Conservation (phyloP, 2,329 filamentous ascomycete species). For the Aureobasidium melanogenum region DNA sequence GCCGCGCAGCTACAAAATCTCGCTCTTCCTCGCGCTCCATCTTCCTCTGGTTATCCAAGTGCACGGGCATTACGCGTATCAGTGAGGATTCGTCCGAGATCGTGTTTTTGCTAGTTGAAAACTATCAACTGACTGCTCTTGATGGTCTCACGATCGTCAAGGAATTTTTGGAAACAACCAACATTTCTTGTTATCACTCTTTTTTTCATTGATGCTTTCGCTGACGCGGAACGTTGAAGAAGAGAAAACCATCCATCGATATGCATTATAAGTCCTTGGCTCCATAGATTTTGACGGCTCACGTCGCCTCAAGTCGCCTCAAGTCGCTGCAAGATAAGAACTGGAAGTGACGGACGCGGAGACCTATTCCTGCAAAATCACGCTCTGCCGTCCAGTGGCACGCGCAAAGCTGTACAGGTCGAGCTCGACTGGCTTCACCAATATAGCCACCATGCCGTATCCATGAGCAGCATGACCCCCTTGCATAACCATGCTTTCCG, state of each 20-base stretch:
- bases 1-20: neutral
- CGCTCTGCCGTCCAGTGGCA: neutral
- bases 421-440: neutral
- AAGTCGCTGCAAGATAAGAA: neutral
- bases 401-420: neutral
- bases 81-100: constrained; percentile 81
- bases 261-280: no score
- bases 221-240: constrained; percentile 41
- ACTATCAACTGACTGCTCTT: constrained; percentile 70
- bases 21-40: constrained; percentile 1
- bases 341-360: neutral
- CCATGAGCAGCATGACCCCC: neutral
- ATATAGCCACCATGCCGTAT: neutral
- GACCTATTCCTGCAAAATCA: neutral
- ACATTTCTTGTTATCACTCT: constrained; percentile 22
- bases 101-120: constrained; percentile 87
- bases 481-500: neutral
- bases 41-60: constrained; percentile 29
- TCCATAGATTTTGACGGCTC: neutral
- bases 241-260: no score
- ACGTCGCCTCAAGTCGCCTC: no score
- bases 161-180: constrained; percentile 65
- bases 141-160: constrained; percentile 55
- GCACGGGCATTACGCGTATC: constrained; percentile 66
- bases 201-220: constrained; percentile 46